phyloP scores from a whole-genome alignment of 2,329 filamentous ascomycete species.

The Bimuria novae-zelandiae region DNA sequence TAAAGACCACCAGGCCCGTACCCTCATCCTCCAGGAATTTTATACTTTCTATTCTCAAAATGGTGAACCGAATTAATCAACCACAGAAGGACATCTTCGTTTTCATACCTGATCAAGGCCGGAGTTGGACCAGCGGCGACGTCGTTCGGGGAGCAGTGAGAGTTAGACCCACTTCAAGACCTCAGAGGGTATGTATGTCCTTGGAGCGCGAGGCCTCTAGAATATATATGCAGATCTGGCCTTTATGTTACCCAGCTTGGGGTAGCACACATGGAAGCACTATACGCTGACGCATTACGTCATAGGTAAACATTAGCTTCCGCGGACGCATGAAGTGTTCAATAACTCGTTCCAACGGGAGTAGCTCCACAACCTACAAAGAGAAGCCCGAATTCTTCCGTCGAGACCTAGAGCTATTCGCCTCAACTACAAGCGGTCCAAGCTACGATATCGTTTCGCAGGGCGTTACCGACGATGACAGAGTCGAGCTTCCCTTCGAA shows the following conservation, averaged over 20 bases:
- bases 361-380: conserved; percentile 7
- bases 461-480: conserved; percentile 23
- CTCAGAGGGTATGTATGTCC: conserved; percentile 10
- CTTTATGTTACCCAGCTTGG: too few species aligned
- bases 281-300: neutral
- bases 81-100: neutral
- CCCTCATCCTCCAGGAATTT: neutral
- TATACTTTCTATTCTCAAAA: neutral
- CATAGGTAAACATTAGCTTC: conserved; percentile 12
- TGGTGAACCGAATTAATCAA: conserved; percentile 1
- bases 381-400: conserved; percentile 24
- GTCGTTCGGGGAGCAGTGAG: conserved; percentile 25
- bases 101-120: neutral
- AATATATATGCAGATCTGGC: too few species aligned
- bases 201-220: neutral
- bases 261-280: too few species aligned
- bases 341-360: conserved; percentile 2
- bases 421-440: conserved; percentile 19
- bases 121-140: conserved; percentile 26
- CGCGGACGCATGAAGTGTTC: conserved; percentile 4
- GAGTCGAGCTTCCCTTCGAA: conserved; percentile 32
- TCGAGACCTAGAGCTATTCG: conserved; percentile 24
- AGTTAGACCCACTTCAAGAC: conserved; percentile 24
- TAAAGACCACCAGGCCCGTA: neutral
- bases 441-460: conserved; percentile 28